Percentiles rank a stretch among this genome's conserved stretches.
These are phyloP conservation scores for Pseudogymnoascus sp. DNA, from an alignment of 2,329 filamentous ascomycete species.

Conservation along the genomic window DNA sequence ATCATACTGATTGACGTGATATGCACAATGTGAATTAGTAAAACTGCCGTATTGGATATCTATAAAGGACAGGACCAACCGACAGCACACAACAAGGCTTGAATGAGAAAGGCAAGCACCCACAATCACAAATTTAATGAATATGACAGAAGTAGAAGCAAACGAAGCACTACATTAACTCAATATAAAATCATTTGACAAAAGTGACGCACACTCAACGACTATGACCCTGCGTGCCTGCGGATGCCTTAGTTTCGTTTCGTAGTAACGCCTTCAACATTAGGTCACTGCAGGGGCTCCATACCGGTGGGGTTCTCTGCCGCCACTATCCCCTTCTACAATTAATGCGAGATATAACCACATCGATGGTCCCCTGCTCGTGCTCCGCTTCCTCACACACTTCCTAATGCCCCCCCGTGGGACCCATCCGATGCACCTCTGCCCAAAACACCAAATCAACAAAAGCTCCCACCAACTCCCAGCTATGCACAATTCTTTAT, in stretches of 20 bases:
- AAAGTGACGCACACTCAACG: background rate
- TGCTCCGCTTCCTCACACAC: background rate
- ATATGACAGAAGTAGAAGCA: background rate
- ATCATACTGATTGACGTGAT: background rate
- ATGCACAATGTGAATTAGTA: background rate
- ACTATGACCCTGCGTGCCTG: background rate
- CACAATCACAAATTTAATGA: background rate
- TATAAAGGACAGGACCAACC: background rate
- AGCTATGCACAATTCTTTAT: conserved; percentile 3
- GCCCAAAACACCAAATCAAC: background rate
- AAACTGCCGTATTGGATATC: background rate
- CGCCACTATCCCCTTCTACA: background rate
- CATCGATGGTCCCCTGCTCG: background rate
- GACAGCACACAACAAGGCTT: background rate
- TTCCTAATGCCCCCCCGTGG: background rate
- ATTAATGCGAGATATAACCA: conserved; percentile 1
- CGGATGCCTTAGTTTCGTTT: background rate
- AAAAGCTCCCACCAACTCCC: conserved; percentile 2
- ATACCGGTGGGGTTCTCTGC: background rate
- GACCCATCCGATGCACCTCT: background rate
- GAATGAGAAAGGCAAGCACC: background rate
- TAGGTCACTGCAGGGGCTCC: background rate
- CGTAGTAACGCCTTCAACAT: background rate
- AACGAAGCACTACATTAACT: background rate
- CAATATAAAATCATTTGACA: background rate